Conservation (phyloP, 345 rosid genomes). For the Clausena lansium region DNA sequence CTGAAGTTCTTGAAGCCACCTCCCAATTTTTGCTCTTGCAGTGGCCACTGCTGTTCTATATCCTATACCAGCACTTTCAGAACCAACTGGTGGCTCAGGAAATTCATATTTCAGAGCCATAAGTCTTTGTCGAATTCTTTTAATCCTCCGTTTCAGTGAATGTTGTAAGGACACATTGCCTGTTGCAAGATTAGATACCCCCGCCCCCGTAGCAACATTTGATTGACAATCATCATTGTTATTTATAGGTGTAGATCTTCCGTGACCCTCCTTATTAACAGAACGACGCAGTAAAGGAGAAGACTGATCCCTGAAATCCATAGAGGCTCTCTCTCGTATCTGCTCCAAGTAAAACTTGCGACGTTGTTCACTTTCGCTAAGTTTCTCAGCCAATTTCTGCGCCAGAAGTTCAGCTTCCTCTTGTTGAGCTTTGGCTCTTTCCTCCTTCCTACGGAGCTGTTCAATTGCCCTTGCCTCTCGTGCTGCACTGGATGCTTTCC, state of each 20-base stretch:
- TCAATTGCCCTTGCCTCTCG: slow-evolving; percentile 73
- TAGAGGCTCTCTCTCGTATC: slow-evolving; percentile 78
- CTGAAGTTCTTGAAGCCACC: slow-evolving; percentile 87
- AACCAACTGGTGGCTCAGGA: slow-evolving; percentile 43
- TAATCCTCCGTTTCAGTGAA: slow-evolving; percentile 58
- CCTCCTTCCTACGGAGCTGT: slow-evolving; percentile 73
- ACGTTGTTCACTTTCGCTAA: slow-evolving; percentile 74
- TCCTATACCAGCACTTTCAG: slow-evolving; percentile 58
- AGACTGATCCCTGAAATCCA: slow-evolving; percentile 79
- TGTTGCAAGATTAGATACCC: slow-evolving; percentile 33
- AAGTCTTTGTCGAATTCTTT: slow-evolving; percentile 68
- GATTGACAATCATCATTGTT: slow-evolving; percentile 48
- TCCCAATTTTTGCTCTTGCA: slow-evolving; percentile 69
- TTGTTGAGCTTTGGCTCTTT: slow-evolving; percentile 77
- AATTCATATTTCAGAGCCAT: slow-evolving; percentile 74
- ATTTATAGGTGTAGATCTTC: slow-evolving; percentile 43
- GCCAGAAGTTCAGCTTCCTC: slow-evolving; percentile 84
- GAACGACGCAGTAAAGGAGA: slow-evolving; percentile 64
- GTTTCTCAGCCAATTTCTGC: slow-evolving; percentile 71
- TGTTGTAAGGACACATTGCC: slow-evolving; percentile 50
- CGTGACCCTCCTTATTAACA: slow-evolving; percentile 56
- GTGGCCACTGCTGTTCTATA: slow-evolving; percentile 64
- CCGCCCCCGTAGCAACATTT: slow-evolving; percentile 31
- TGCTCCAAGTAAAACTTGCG: slow-evolving; percentile 73
- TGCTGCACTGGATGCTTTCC: slow-evolving; percentile 77